Base-by-base conservation (phyloP, 2,329 filamentous ascomycete genomes). In the Xylariaceae sp. region DNA sequence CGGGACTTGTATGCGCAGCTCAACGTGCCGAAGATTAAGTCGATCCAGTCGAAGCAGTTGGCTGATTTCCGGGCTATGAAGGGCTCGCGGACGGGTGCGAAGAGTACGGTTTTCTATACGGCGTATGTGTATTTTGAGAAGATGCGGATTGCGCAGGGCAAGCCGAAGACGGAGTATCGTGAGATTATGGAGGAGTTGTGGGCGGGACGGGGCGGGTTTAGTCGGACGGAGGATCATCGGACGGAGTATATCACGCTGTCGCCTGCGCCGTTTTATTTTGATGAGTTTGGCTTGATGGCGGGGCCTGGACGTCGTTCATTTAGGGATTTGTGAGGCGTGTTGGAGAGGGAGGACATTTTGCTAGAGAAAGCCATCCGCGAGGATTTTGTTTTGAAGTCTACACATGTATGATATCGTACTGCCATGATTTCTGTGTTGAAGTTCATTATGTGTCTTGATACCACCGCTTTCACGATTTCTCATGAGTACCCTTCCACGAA, bases 61-160 rank as follows among this genome's bases (percentile, higher is more conserved):
- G 73, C 72, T 17, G 68, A 73, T 15, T 86, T 85, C 69, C 74
- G 80, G 44, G 67, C 66, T 11, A 78, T 80, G 68, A 79, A 77
- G 53, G 82, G 82, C 0, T 61, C 78, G 0, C 70, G 66, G 13
- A 68, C 72, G 1, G 82, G 83, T 0, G 78, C 78, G 45, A 78
- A 73, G 1, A 78, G 71, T 51, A 62, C 64, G 6, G 71, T 80
- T 2, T 85, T 78, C 65, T 85, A 86, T 64, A 76, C 76, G 7
- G 76, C 75, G 0, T 86, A 85, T 69, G 77, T 83, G 30, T 84
- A 78, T 68, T 86, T 86, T 64, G 82, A 86, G 73, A 85, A 86
- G 74, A 59, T 81, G 63, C 72, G 82, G 13, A 71, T 85, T 58
- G 74, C 74, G 63, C 75, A 82, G 63, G 72, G 73, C 0, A 83